phyloP scores from a whole-genome alignment of 1,284 basidiomycete genomes.

The Ustilago vetiveriae region DNA sequence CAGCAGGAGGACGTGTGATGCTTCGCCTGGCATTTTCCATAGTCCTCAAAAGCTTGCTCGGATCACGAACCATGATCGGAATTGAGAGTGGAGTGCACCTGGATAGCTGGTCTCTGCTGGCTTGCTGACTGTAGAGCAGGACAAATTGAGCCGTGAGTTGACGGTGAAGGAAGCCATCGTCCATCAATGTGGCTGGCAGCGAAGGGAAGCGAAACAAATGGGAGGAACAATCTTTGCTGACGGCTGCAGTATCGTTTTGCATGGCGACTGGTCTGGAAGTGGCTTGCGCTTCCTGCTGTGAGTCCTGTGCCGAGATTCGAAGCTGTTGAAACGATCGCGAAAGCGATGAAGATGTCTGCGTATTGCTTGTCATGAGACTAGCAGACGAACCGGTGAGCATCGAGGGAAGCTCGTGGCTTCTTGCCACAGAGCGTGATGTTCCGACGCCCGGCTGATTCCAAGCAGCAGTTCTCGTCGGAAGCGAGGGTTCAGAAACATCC shows the following conservation, averaged over 20 bases:
- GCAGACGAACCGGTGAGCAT: too few relatives aligned
- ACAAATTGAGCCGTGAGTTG: constrained; percentile 44
- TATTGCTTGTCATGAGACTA: too few relatives aligned
- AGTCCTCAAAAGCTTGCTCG: background rate
- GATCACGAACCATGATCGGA: background rate
- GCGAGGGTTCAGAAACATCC: background rate
- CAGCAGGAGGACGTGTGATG: background rate
- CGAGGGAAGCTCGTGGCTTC: too few relatives aligned
- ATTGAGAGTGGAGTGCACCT: constrained; percentile 17
- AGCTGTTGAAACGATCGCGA: constrained; percentile 23
- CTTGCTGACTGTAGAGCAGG: constrained; percentile 34
- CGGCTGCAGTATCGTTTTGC: background rate
- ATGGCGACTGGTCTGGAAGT: too few relatives aligned
- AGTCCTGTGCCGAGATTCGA: constrained; percentile 8
- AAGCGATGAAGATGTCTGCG: background rate
- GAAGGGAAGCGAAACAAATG: constrained; percentile 30
- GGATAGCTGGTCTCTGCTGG: constrained; percentile 9
- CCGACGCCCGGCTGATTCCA: too few relatives aligned
- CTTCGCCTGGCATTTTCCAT: background rate
- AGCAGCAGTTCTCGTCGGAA: background rate
- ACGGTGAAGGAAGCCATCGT: constrained; percentile 37
- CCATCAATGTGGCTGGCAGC: constrained; percentile 26
- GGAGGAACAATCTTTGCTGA: too few relatives aligned
- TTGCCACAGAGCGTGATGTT: background rate
- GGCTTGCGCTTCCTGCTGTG: too few relatives aligned